Conservation (phyloP, 345 rosid genomes). For the Hypericum perforatum region DNA sequence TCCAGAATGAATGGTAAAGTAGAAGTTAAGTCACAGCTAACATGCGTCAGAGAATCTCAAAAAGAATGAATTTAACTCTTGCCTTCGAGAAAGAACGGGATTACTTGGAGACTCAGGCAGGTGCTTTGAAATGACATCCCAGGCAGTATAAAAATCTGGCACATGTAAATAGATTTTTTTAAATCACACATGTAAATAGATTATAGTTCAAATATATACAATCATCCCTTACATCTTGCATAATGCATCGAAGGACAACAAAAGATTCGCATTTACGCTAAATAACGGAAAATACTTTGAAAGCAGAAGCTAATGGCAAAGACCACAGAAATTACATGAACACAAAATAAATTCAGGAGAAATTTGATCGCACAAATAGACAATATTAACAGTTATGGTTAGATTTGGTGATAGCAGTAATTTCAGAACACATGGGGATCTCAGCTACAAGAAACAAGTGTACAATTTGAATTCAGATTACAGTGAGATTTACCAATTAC, state of each 20-base stretch:
- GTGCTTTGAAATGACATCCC: conserved; percentile 71
- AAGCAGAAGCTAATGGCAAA: too few relatives aligned
- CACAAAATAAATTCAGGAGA: too few relatives aligned
- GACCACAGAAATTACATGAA: too few relatives aligned
- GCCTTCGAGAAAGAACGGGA: conserved; percentile 68
- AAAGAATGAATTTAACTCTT: conserved; percentile 14
- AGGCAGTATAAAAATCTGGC: conserved; percentile 90
- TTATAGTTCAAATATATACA: too few relatives aligned
- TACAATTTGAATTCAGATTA: conserved; percentile 1
- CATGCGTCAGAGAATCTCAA: conserved; percentile 1
- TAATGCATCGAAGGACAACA: too few relatives aligned
- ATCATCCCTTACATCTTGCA: too few relatives aligned
- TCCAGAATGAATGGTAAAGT: background rate
- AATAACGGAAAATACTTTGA: too few relatives aligned
- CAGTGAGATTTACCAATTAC: conserved; percentile 53
- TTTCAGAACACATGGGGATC: conserved; percentile 11
- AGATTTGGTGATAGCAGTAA: background rate
- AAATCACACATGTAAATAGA: too few relatives aligned
- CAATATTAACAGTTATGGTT: background rate
- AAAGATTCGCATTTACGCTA: too few relatives aligned
- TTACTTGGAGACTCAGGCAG: conserved; percentile 37
- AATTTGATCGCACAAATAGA: too few relatives aligned
- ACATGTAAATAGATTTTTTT: conserved; percentile 6
- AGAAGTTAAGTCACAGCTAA: background rate
- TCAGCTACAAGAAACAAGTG: conserved; percentile 2